Base-by-base conservation (phyloP, 306 rosid genomes). In the Adenanthera pavonina region DNA sequence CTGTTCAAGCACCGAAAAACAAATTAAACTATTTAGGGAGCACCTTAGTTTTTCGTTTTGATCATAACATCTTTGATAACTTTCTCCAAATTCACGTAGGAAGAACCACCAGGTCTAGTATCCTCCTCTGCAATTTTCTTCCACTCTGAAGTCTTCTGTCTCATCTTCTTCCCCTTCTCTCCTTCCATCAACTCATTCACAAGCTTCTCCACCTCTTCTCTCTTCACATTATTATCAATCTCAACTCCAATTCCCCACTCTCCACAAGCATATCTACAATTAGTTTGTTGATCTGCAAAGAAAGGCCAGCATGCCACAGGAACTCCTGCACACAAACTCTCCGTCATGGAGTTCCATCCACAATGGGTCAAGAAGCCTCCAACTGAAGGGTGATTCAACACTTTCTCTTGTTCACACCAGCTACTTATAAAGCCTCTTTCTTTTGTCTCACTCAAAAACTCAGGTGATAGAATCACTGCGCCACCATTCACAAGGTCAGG, bases 131-230 rank as follows among this genome's bases (percentile, higher is more conserved):
- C 46, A 1, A 35, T 65, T 65, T 15, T 36, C 70, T 65, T 65
- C 47, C 70, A 36, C 70, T 65, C 47, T 3, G 2, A 15, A 6
- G 4, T 11, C 12, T 35, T 65, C 12, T 36, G 10, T 36, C 25
- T 65, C 70, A 65, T 65, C 4, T 65, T 4, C 47, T 65, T 36
- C 47, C 70, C 70, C 12, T 36, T 36, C 47, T 65, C 70, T 15
- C 70, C 70, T 36, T 65, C 47, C 70, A 65, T 36, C 47, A 65
- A 35, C 46, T 65, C 70, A 15, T 13, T 36, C 70, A 65, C 47
- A 35, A 36, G 12, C 47, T 15, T 36, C 47, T 65, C 47, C 47
- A 65, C 20, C 6, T 65, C 70, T 36, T 65, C 70, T 17, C 47
- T 65, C 70, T 36, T 65, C 70, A 65, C 47, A 35, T 65, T 17